Evolutionary conservation across 257 asterid species (phyloP), one percentile per base, ranked within the genome.

Genomic region (Plantago major): DNA sequence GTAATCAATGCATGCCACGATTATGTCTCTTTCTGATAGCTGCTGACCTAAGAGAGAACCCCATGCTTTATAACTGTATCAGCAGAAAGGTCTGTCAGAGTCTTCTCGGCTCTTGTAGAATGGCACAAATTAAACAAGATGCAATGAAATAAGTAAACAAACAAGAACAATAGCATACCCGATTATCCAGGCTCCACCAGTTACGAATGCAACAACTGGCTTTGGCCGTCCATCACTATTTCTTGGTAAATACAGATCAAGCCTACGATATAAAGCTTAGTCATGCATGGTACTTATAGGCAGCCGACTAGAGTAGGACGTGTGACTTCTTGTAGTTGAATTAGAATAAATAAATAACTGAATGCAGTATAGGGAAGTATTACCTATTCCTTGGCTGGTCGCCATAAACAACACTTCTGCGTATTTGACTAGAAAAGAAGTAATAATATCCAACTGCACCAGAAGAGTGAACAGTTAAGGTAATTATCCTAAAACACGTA

Each of bases 161-260:
- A 38, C 26, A 51, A 44, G 47, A 57, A 58, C 49, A 46, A 43
- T 28, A 42, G 67, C 84, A 55, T 80, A 93, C 99, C 96, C 99
- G 62, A 93, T 87, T 60, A 89, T 78, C 96, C 99, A 89, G 60
- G 99, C 99, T 80, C 99, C 99, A 68, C 99, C 99, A 17, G 96
- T 93, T 66, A 93, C 69, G 66, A 93, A 93, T 74, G 99, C 99
- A 77, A 93, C 82, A 62, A 93, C 97, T 69, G 99, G 99, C 82
- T 89, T 93, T 45, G 87, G 85, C 42, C 8, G 40, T 33, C 83
- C 88, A 10, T 79, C 79, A 13, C 65, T 65, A 66, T 85, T 71
- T 78, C 73, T 80, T 0, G 99, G 97, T 22, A 93, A 62, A 80
- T 93, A 93, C 33, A 93, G 76, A 83, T 93, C 97, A 63, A 93